Percentiles rank a stretch among this genome's conserved stretches.
Conservation (phyloP, 768 basidiomycete species). For the Naganishia randhawae region DNA sequence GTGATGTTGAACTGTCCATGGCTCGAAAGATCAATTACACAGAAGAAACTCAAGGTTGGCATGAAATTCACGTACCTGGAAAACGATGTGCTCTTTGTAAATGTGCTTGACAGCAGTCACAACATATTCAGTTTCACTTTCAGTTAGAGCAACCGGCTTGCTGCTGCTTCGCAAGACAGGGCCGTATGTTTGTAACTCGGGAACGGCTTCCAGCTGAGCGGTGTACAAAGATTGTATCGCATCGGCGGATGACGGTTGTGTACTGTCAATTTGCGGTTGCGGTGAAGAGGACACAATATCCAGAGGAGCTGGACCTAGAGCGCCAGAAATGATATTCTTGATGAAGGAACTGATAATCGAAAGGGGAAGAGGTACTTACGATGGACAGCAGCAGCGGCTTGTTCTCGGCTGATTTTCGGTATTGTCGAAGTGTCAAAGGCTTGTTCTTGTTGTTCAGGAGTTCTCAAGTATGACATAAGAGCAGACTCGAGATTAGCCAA, state of each 20-base stretch:
- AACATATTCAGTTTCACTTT: constrained; percentile 96
- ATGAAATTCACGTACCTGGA: constrained; percentile 65
- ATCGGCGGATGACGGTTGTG: constrained; percentile 69
- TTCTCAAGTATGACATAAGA: constrained; percentile 88
- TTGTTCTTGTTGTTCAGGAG: constrained; percentile 63
- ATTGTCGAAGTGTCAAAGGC: constrained; percentile 80
- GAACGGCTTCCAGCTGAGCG: constrained; percentile 77
- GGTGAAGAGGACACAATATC: constrained; percentile 73
- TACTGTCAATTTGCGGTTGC: constrained; percentile 58
- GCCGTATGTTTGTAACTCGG: constrained; percentile 81
- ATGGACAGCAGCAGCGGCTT: constrained; percentile 80
- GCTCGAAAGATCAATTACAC: neutral
- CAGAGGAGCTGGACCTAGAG: constrained; percentile 63
- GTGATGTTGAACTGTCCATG: constrained; percentile 81
- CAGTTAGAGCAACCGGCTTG: constrained; percentile 78
- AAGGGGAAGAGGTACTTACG: constrained; percentile 58
- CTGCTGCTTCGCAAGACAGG: constrained; percentile 78
- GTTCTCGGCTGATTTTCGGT: constrained; percentile 89
- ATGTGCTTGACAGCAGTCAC: constrained; percentile 95
- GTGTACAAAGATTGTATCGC: constrained; percentile 84
- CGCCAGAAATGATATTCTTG: neutral
- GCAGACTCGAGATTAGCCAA: constrained; percentile 83
- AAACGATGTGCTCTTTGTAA: constrained; percentile 90
- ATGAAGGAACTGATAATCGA: neutral
- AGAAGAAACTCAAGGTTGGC: neutral